A percentile compares a stretch with the other conserved stretches of the same genome.
These are phyloP conservation scores for Gaillardinia entomophila DNA, from an alignment of 805 yeast genomes.

Conservation along the genomic window DNA sequence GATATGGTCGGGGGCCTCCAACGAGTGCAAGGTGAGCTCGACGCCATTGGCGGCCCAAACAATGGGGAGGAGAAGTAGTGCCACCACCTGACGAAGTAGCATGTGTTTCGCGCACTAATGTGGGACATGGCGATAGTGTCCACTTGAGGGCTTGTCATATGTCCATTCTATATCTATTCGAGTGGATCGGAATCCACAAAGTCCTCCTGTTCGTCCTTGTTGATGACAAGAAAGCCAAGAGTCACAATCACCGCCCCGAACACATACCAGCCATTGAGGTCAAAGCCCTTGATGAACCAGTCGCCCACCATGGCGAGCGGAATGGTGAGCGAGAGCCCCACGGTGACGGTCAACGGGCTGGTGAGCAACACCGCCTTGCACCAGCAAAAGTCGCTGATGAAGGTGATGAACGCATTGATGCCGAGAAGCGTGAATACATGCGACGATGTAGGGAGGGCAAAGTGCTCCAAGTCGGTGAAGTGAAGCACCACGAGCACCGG, in stretches of 20 bases:
- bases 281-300: slow-evolving; percentile 60
- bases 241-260: slow-evolving; percentile 80
- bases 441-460: slow-evolving; percentile 60
- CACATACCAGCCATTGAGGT: slow-evolving; percentile 56
- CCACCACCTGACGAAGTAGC: no score
- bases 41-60: no score
- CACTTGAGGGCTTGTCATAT: no score
- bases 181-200: slow-evolving; percentile 14
- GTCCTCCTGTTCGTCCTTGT: slow-evolving; percentile 71
- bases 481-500: slow-evolving; percentile 70
- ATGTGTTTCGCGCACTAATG: no score
- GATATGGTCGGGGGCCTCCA: slow-evolving; percentile 20
- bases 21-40: not conserved
- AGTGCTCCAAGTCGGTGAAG: slow-evolving; percentile 56
- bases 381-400: slow-evolving; percentile 91
- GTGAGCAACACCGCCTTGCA: slow-evolving; percentile 91
- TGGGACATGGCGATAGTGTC: no score
- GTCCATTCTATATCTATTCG: no score
- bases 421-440: slow-evolving; percentile 49
- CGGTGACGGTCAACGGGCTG: slow-evolving; percentile 91
- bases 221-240: slow-evolving; percentile 76
- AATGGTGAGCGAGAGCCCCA: slow-evolving; percentile 87
- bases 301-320: slow-evolving; percentile 95
- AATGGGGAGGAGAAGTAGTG: no score
- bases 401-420: slow-evolving; percentile 70